These are phyloP conservation scores for Vararia minispora DNA, from an alignment of 768 basidiomycete genomes.

Conservation along the genomic window DNA sequence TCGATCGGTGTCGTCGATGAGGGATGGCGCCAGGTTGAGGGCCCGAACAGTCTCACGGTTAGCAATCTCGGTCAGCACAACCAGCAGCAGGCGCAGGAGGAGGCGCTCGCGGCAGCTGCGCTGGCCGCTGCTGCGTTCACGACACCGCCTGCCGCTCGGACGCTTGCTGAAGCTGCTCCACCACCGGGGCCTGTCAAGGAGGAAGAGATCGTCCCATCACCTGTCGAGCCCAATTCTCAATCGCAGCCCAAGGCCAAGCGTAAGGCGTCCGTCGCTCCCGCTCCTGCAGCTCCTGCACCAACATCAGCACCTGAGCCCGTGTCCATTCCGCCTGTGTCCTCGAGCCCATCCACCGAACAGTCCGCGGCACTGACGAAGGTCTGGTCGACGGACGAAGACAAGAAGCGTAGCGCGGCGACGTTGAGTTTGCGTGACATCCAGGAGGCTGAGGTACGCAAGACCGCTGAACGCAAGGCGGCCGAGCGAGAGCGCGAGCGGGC, in stretches of 20 bases:
- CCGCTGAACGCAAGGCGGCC: conserved; percentile 63
- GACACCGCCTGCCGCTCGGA: conserved; percentile 11
- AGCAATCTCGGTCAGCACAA: conserved; percentile 52
- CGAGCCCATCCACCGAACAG: conserved; percentile 17
- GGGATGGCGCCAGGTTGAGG: conserved; percentile 30
- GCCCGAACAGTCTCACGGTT: conserved; percentile 41
- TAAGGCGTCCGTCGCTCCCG: conserved; percentile 10
- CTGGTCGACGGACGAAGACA: conserved; percentile 64
- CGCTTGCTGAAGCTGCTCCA: conserved; percentile 11
- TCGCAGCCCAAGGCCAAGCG: conserved; percentile 15
- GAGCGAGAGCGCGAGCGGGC: conserved; percentile 62
- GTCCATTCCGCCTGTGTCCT: conserved; percentile 13
- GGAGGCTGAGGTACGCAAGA: conserved; percentile 78
- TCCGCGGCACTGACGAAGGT: conserved; percentile 32
- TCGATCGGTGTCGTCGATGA: conserved; percentile 36
- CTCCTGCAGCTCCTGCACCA: conserved; percentile 9
- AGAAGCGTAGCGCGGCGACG: conserved; percentile 35
- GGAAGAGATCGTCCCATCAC: background rate
- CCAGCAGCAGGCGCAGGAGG: conserved; percentile 34
- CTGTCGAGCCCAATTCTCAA: conserved; percentile 17
- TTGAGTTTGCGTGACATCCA: conserved; percentile 90
- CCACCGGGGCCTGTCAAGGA: conserved; percentile 12
- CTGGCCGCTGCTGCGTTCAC: no score
- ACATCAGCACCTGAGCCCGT: conserved; percentile 9
- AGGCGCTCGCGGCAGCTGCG: conserved; percentile 7